These are phyloP conservation scores for Gastrolobium bilobum DNA, from an alignment of 306 rosid species.

Conservation along the genomic window DNA sequence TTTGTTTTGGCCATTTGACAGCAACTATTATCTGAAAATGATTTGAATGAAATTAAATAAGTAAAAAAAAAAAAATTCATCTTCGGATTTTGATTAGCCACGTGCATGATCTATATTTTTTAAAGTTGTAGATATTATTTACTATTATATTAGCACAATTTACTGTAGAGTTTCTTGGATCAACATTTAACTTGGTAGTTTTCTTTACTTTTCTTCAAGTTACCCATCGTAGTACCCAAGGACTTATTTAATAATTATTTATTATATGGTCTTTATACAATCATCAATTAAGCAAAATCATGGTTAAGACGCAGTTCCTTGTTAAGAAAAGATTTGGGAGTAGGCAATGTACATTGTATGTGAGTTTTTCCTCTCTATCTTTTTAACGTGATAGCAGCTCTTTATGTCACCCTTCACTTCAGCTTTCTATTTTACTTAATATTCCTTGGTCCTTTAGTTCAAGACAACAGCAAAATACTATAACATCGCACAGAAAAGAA, in stretches of 20 bases:
- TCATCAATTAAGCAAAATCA: background rate
- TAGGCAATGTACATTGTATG: background rate
- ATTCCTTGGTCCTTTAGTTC: background rate
- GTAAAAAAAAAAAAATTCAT: background rate
- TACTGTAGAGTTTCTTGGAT: no score
- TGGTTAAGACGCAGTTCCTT: slow-evolving; percentile 1
- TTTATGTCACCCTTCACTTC: background rate
- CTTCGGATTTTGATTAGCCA: background rate
- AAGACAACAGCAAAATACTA: background rate
- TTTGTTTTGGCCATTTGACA: background rate
- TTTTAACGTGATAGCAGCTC: background rate
- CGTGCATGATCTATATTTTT: no score
- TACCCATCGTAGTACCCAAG: no score
- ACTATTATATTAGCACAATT: no score
- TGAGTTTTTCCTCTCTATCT: background rate
- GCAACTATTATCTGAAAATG: background rate
- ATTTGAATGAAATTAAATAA: background rate
- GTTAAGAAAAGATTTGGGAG: background rate
- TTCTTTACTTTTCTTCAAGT: no score
- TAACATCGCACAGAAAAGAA: no score
- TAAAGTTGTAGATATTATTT: no score
- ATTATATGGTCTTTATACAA: no score
- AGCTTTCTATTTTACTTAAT: background rate
- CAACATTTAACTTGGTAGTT: no score
- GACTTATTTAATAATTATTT: no score